Base-by-base conservation (phyloP, 2,329 filamentous ascomycete genomes). In the Beauveria bassiana region DNA sequence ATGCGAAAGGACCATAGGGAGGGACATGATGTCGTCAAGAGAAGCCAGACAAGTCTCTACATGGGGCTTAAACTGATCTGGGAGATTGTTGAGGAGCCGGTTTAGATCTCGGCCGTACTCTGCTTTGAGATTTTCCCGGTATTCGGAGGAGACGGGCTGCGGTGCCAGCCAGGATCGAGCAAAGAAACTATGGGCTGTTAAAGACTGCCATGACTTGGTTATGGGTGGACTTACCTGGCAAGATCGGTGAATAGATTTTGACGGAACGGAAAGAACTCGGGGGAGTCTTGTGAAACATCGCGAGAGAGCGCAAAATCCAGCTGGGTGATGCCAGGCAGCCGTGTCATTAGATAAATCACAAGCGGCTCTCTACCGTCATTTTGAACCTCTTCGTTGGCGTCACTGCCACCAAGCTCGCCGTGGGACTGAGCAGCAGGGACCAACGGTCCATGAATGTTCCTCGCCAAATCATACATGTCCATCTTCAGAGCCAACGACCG, bases 1-100 rank as follows among this genome's bases (percentile, higher is more conserved):
- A 61, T 78, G 73, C 2, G 75, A 68, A 20, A 78, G 70, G 5
- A 76, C 74, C 69, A 74, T 74, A 38, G 73, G 74, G 12, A 49
- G n/a, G 3, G 22, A 16, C 52, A 45, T 43, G 3, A 55, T 55
- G 16, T 45, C 5, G 9, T 53, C 31, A 2, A 40, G 34, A 26
- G 50, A 53, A 20, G 3, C 24, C 31, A 53, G n/a, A 18, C 50
- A 53, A 9, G 8, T 38, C 50, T 53, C 16, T 12, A 53, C 7
- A 38, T 28, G 8, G 4, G 28, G 50, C 50, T 38, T 10, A 6
- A 40, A 53, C 40, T 12, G 22, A 14, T 53, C 50, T 38, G 31
- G 50, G n/a, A 53, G n/a, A 16, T 1, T n/a, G 12, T 38, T 3
- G 10, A 24, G n/a, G n/a, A 40, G 20, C 5, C 5, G n/a, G 0